These are phyloP conservation scores for Aspergillus tanneri DNA, from an alignment of 2,329 filamentous ascomycete genomes.

Conservation along the genomic window DNA sequence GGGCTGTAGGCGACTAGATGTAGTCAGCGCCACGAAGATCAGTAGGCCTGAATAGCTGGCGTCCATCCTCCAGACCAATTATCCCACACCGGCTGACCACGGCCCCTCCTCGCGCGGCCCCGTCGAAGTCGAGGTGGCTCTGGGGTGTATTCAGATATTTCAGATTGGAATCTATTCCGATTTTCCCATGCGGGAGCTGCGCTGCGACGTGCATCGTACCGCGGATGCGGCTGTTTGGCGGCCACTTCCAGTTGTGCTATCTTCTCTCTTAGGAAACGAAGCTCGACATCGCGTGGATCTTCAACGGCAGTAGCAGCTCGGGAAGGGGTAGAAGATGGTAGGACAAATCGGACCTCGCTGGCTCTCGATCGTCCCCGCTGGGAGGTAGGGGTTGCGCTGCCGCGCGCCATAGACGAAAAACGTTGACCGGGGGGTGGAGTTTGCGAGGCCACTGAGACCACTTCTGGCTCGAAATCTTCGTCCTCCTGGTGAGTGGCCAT, in stretches of 20 bases:
- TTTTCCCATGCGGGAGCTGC: neutral
- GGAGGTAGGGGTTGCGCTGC: neutral
- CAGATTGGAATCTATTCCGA: neutral
- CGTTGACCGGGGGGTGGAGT: neutral
- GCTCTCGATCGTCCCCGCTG: neutral
- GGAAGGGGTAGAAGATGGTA: neutral
- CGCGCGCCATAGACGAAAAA: no score
- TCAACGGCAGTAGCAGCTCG: neutral
- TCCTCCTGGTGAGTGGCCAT: neutral
- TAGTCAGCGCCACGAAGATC: no score
- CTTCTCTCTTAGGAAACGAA: neutral
- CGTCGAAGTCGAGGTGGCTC: neutral
- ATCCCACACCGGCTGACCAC: neutral
- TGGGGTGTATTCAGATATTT: constrained; percentile 1
- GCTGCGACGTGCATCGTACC: neutral
- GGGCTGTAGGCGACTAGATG: no score
- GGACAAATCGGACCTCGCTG: neutral
- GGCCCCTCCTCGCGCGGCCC: neutral
- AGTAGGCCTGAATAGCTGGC: neutral
- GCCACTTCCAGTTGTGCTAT: neutral
- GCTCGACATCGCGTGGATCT: no score
- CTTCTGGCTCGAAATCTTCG: neutral
- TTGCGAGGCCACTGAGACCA: neutral
- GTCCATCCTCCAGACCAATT: neutral
- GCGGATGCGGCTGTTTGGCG: neutral